Evolutionary conservation across 2,329 filamentous ascomycete genomes (phyloP).

Genomic region (Botrytis sinoallii): DNA sequence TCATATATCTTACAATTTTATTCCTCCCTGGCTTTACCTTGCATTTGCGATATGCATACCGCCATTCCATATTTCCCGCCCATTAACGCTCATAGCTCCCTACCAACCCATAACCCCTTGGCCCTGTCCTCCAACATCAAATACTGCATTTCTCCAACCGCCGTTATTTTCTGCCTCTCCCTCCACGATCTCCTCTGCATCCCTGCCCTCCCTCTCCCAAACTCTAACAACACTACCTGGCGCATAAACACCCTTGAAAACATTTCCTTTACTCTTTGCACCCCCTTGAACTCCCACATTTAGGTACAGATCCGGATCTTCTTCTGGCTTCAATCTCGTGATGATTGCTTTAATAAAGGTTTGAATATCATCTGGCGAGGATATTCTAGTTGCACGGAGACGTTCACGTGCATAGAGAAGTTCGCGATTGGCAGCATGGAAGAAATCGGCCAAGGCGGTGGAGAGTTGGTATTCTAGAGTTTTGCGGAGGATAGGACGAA

Average conservation of each 20-base stretch:
- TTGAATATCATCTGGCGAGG: conserved; percentile 72
- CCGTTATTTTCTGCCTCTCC: conserved; percentile 51
- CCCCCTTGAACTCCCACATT: conserved; percentile 64
- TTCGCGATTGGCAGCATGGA: conserved; percentile 78
- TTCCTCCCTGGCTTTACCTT: not conserved
- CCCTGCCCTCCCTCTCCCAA: conserved; percentile 77
- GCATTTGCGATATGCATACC: not conserved
- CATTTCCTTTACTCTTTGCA: conserved; percentile 52
- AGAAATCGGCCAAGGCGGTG: conserved; percentile 62
- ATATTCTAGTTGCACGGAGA: conserved; percentile 79
- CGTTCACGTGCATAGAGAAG: conserved; percentile 83
- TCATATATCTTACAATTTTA: conserved; percentile 8
- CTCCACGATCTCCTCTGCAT: conserved; percentile 70
- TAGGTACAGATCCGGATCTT: conserved; percentile 74
- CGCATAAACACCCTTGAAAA: conserved; percentile 83
- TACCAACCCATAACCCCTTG: conserved; percentile 9
- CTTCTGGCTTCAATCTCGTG: conserved; percentile 67
- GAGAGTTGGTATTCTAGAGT: conserved; percentile 78
- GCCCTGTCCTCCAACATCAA: conserved; percentile 6
- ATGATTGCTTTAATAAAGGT: conserved; percentile 81
- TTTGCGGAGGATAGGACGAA: conserved; percentile 76
- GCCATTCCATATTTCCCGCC: not conserved
- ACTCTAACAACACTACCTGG: conserved; percentile 85
- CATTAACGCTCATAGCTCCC: not conserved
- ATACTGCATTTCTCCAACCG: conserved; percentile 59